phyloP scores from a whole-genome alignment of 768 basidiomycete genomes.

The Suillus sp. region DNA sequence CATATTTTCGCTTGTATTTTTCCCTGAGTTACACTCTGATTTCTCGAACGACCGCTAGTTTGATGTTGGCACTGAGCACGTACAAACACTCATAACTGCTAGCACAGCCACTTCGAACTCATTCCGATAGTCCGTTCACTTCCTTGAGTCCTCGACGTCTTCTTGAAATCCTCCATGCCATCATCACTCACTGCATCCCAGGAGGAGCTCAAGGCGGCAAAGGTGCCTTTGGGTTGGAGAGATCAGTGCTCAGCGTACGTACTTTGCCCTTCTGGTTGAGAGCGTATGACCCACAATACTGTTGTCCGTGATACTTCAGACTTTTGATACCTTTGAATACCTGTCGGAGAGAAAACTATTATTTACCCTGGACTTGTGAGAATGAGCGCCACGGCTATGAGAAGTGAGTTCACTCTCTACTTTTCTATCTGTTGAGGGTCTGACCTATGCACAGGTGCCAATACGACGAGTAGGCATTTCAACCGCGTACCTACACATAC shows the following conservation, averaged over 20 bases:
- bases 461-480: constrained; percentile 74
- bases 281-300: constrained; percentile 16
- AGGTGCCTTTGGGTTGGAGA: constrained; percentile 81
- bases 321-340: constrained; percentile 85
- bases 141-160: not conserved
- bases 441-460: constrained; percentile 64
- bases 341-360: constrained; percentile 76
- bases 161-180: constrained; percentile 47
- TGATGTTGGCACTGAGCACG: not conserved
- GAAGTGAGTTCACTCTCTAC: constrained; percentile 53
- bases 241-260: constrained; percentile 92
- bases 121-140: constrained; percentile 3
- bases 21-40: not conserved
- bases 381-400: constrained; percentile 86
- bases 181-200: constrained; percentile 82
- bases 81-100: not conserved
- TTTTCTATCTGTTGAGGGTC: not conserved
- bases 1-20: constrained; percentile 7
- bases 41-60: not conserved
- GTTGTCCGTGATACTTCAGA: constrained; percentile 40
- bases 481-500: constrained; percentile 1
- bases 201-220: constrained; percentile 72
- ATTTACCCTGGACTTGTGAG: constrained; percentile 93
- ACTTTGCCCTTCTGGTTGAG: not conserved
- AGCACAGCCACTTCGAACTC: constrained; percentile 6